These are phyloP conservation scores for Ambrosiella beaveri DNA, from an alignment of 2,329 filamentous ascomycete species.

Conservation along the genomic window DNA sequence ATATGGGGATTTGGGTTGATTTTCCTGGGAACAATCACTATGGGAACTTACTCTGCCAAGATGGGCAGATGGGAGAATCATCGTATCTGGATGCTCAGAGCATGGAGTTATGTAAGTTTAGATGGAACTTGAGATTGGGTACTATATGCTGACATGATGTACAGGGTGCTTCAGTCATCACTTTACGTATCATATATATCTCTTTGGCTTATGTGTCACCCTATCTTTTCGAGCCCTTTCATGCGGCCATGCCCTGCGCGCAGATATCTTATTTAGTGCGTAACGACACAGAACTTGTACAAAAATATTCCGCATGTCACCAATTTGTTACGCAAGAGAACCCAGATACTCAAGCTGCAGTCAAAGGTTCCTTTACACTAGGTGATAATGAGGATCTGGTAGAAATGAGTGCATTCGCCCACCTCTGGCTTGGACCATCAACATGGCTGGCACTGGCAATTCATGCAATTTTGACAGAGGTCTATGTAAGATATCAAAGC, in stretches of 20 bases:
- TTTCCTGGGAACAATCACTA: background rate
- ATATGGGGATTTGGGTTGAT: slow-evolving; percentile 2
- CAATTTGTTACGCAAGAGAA: background rate
- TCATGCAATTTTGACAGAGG: background rate
- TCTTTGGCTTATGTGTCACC: background rate
- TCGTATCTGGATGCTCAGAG: slow-evolving; percentile 6
- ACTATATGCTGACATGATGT: background rate
- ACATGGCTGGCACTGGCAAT: slow-evolving; percentile 1
- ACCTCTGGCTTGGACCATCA: background rate
- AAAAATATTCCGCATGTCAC: slow-evolving; percentile 2
- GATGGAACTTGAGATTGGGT: background rate
- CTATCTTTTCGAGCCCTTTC: background rate
- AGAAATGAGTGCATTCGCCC: background rate
- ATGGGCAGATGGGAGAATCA: background rate
- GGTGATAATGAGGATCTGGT: background rate
- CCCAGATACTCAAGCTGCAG: background rate
- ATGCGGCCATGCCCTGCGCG: background rate
- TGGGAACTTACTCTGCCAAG: background rate
- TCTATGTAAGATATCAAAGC: slow-evolving; percentile 1
- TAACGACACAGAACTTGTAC: background rate
- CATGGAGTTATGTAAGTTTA: slow-evolving; percentile 8
- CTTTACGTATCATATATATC: background rate
- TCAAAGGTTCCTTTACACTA: too few relatives aligned
- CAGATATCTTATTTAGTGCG: slow-evolving; percentile 5
- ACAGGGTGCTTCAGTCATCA: background rate